phyloP scores from a whole-genome alignment of 2,329 filamentous ascomycete species.

The Didymella segeticola region DNA sequence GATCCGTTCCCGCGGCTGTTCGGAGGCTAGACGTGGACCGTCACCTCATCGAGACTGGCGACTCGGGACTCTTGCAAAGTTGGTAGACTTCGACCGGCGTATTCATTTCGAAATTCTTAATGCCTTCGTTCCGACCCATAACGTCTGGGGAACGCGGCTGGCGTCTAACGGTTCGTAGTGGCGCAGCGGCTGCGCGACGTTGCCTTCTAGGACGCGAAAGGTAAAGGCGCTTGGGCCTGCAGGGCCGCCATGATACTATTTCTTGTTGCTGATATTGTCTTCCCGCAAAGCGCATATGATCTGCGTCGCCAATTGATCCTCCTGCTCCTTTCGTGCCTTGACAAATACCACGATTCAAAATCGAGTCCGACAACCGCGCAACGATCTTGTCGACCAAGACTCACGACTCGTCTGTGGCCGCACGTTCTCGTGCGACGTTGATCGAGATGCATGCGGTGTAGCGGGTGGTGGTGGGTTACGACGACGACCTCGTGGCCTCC shows the following conservation, averaged over 20 bases:
- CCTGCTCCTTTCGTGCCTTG: conserved; percentile 6
- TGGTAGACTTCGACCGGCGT: conserved; percentile 4
- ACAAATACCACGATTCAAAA: conserved; percentile 12
- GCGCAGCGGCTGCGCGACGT: conserved; percentile 3
- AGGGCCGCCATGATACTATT: conserved; percentile 1
- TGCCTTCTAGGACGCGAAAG: background rate
- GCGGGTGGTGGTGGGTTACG: background rate
- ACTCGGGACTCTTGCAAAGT: conserved; percentile 8
- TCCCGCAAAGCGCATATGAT: conserved; percentile 6
- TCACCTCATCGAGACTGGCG: conserved; percentile 5
- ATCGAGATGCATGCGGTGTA: background rate
- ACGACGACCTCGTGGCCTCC: conserved; percentile 1
- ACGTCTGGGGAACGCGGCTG: conserved; percentile 14
- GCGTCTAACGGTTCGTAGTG: conserved; percentile 9
- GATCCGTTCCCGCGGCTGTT: conserved; percentile 19
- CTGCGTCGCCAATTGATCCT: conserved; percentile 11
- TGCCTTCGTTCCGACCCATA: conserved; percentile 8
- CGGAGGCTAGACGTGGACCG: background rate
- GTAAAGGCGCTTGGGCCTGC: background rate
- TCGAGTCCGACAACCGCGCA: background rate
- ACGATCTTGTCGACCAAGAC: conserved; percentile 9
- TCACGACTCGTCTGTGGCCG: conserved; percentile 5
- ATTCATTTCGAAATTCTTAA: conserved; percentile 9
- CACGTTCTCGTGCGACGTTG: background rate
- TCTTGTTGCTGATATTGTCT: conserved; percentile 6